These are phyloP conservation scores for Sinapis alba DNA, from an alignment of 441 rosid species.

Conservation along the genomic window DNA sequence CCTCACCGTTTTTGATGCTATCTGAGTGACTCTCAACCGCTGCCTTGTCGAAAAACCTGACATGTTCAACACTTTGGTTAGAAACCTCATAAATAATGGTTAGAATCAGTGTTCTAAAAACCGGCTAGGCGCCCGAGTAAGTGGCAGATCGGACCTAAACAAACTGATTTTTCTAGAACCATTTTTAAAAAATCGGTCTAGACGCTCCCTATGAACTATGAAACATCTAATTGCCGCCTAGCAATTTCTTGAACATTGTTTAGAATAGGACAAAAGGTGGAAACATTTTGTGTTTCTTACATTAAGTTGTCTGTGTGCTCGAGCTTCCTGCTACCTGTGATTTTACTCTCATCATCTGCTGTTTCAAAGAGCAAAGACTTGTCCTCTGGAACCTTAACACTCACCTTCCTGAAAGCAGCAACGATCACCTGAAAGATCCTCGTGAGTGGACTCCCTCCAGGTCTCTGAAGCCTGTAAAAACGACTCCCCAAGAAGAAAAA, in stretches of 20 bases:
- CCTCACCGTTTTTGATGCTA: conserved; percentile 45
- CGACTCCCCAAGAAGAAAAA: conserved; percentile 80
- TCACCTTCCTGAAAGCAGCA: conserved; percentile 71
- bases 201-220: not conserved
- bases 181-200: not conserved
- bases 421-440: conserved; percentile 80
- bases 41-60: conserved; percentile 94
- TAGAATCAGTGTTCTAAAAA: not conserved
- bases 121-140: not conserved
- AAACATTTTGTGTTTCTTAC: conserved; percentile 43
- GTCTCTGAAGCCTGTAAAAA: conserved; percentile 71
- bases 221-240: not conserved
- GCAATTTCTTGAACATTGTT: not conserved
- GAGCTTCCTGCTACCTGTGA: conserved; percentile 85
- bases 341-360: conserved; percentile 59
- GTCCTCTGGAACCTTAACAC: conserved; percentile 69
- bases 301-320: conserved; percentile 66
- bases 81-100: not conserved
- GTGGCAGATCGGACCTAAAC: not conserved
- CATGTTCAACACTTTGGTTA: not conserved
- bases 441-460: conserved; percentile 93
- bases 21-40: conserved; percentile 68
- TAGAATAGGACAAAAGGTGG: not conserved
- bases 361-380: conserved; percentile 71
- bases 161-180: not conserved